Evolutionary conservation across 1,139 yeast genomes (phyloP), one percentile per base, ranked within the genome.

Genomic region (Saccharomyces hybrid): DNA sequence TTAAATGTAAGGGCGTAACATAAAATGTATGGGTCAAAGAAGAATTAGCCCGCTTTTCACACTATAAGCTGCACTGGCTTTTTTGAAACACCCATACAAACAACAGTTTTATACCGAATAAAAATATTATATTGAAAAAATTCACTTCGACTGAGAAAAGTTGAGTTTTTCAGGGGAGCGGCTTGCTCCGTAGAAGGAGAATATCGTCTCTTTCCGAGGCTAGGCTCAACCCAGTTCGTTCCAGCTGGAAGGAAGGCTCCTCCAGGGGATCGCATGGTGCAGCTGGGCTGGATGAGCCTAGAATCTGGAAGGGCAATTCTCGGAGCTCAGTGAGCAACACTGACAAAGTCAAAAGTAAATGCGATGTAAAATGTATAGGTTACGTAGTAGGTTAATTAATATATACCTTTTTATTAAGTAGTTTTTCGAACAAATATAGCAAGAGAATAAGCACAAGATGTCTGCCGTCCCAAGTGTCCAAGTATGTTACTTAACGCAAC

Each of bases 391-490:
- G 5, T 6, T 46, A 4, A 26, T 46, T 46, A 47, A 25, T 50
- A n/a, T 50, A 44, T 46, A 38, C 28, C 20, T 32, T 31, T 28
- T 50, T 28, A 31, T 29, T 31, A 20, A 46, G 53, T 16, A 38
- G 13, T 38, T 1, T 16, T 38, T 11, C 25, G 51, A 50, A 42
- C 23, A 57, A 57, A 53, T 48, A 57, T 47, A 55, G 53, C 55
- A 56, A 56, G 53, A 56, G 55, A 60, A 49, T 56, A 62, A 64
- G 59, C 61, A 61, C 63, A 69, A 63, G 65, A 71, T 71, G 74
- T 80, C 85, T 73, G 75, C 84, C 75, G 70, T 66, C 65, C 84
- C 82, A 79, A 80, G 84, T 76, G 85, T 81, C 73, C 85, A 81
- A 79, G 84, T 80, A 80, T 79, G 84, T 80, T 59, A 47, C 50